Evolutionary conservation across 2,329 filamentous ascomycete species (phyloP), one percentile per base, ranked within the genome.

Genomic region (Pseudocercospora macadamiae): DNA sequence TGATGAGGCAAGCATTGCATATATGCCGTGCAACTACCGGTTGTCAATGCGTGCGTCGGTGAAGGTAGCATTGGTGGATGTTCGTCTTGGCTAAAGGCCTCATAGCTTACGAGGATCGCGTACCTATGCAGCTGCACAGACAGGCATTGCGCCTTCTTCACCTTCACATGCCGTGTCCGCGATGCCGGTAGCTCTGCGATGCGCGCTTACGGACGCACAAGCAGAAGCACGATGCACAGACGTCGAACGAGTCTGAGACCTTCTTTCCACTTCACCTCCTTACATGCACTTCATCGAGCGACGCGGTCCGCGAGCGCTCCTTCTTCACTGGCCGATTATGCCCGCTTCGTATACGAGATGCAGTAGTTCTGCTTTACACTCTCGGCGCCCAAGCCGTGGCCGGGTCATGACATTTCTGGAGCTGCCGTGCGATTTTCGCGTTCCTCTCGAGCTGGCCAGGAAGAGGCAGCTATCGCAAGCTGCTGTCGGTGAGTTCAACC

Each of bases 401-500:
- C 16, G 16, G 16, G 16, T 4, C 21, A 44, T 44, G 19, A 12
- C 28, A n/a, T n/a, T n/a, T n/a, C n/a, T n/a, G n/a, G n/a, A 32
- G 28, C 28, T 32, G 28, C 28, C 6, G 28, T 32, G 28, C 28
- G 39, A 8, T n/a, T 19, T 44, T 21, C 39, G 39, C 39, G 16
- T 44, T 44, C 6, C 39, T 19, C 18, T 44, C 30, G 16, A 32
- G 16, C 42, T 36, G 30, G 21, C 23, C 19, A 25, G 39, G 39
- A 23, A 25, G 39, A 25, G 1, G 14, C 7, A 44, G 23, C 47
- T 34, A 36, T 51, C 4, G 48, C 39, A 42, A 37, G 48, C 37
- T n/a, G n/a, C n/a, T 53, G 57, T 55, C 51, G 57, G 52, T 52
- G 57, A 59, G 56, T 28, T 23, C 51, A 36, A 55, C 45, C 45